Conservation (phyloP, 2,329 filamentous ascomycete genomes). For the Xylaria hypoxylon region DNA sequence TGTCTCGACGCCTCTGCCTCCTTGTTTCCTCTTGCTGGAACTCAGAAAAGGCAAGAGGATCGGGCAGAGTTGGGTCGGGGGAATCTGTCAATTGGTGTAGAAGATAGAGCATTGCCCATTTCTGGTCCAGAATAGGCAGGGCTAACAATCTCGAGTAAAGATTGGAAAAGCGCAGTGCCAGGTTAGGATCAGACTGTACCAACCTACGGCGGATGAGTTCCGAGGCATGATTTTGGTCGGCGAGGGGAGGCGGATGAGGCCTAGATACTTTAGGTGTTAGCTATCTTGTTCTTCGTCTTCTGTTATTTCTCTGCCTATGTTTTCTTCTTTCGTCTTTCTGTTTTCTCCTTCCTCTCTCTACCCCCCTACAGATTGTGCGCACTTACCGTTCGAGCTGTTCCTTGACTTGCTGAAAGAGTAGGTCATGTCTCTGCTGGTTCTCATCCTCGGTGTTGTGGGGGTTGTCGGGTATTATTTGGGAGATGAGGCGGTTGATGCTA, state of each 20-base stretch:
- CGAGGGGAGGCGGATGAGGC: conserved; percentile 65
- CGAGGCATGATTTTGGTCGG: conserved; percentile 89
- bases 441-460: conserved; percentile 74
- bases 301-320: neutral
- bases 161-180: conserved; percentile 88
- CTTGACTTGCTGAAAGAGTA: conserved; percentile 65
- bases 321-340: neutral
- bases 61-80: conserved; percentile 65
- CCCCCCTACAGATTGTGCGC: neutral
- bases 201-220: conserved; percentile 92
- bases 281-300: conserved; percentile 3
- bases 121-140: conserved; percentile 92
- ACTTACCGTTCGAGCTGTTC: conserved; percentile 64
- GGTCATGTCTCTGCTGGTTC: conserved; percentile 76
- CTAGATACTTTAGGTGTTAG: conserved; percentile 48
- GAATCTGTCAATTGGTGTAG: conserved; percentile 85
- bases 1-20: conserved; percentile 35
- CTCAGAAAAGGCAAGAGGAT: conserved; percentile 50
- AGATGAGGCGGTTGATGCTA: conserved; percentile 82
- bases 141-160: conserved; percentile 89
- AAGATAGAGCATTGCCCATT: conserved; percentile 96
- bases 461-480: conserved; percentile 76
- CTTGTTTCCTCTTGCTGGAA: conserved; percentile 48
- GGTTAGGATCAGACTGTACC: conserved; percentile 79
- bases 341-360: neutral